Evolutionary conservation across 805 yeast genomes (phyloP).

Genomic region (Tetrapisispora phaffii): DNA sequence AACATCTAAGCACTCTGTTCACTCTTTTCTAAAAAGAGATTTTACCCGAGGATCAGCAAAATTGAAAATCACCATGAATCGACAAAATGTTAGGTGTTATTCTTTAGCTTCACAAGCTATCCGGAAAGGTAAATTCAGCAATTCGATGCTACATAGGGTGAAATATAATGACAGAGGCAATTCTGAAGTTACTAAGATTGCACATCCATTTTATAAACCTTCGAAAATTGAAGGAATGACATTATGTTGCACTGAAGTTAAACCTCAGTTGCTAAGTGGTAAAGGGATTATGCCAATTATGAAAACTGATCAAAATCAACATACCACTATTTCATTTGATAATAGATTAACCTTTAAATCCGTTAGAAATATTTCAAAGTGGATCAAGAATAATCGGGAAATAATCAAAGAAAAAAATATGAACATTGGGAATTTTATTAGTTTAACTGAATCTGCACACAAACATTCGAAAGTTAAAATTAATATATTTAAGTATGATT

Average conservation of each 20-base stretch:
- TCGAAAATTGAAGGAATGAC: conserved; percentile 15
- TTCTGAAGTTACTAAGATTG: conserved; percentile 8
- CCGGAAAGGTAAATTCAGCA: not conserved
- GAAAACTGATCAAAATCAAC: conserved; percentile 4
- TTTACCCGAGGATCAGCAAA: not conserved
- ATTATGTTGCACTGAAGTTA: conserved; percentile 14
- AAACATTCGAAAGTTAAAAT: not conserved
- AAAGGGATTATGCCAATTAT: conserved; percentile 12
- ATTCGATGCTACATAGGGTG: not conserved
- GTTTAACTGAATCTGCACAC: not conserved
- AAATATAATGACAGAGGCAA: not conserved
- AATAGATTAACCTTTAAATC: conserved; percentile 10
- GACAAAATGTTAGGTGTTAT: not conserved
- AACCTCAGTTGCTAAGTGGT: conserved; percentile 16
- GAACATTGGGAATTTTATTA: not conserved
- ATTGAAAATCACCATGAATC: conserved; percentile 7
- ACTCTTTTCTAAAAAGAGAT: no score
- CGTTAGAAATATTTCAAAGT: conserved; percentile 11
- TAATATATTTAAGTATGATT: not conserved
- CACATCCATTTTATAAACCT: conserved; percentile 24
- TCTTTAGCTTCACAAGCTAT: not conserved
- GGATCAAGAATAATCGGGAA: conserved; percentile 11
- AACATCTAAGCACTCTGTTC: no score
- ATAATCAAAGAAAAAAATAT: not conserved
- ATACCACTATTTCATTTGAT: conserved; percentile 5